Percentiles rank a stretch among this genome's conserved stretches.
Evolutionary conservation across 148 eudicot genomes (phyloP).

Genomic region (Diospyros kaki): DNA sequence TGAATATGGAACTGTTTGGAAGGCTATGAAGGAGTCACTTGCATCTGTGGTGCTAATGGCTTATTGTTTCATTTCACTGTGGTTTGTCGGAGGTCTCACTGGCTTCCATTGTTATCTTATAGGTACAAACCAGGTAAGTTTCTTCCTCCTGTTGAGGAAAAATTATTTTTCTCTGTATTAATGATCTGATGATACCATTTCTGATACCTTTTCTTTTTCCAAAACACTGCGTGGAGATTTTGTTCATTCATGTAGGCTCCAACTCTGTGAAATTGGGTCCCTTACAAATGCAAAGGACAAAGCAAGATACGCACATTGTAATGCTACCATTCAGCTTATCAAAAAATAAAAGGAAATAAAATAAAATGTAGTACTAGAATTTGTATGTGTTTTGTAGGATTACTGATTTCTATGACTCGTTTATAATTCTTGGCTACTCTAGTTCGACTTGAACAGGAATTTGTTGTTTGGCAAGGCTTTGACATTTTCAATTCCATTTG

Average conservation of each 20-base stretch:
- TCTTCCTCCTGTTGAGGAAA: conserved; percentile 5
- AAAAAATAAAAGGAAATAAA: too few species aligned
- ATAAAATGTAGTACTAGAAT: too few species aligned
- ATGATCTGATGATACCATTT: neutral
- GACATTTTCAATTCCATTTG: neutral
- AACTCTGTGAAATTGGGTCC: neutral
- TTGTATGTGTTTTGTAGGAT: too few species aligned
- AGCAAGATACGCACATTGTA: too few species aligned
- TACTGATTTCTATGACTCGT: too few species aligned
- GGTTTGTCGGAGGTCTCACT: conserved; percentile 80
- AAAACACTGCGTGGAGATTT: neutral
- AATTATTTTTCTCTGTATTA: neutral
- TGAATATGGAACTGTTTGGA: conserved; percentile 55
- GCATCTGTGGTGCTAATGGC: conserved; percentile 55
- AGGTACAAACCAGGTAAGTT: conserved; percentile 56
- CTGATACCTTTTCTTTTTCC: neutral
- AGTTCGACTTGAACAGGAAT: too few species aligned
- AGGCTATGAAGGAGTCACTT: conserved; percentile 58
- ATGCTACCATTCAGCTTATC: too few species aligned
- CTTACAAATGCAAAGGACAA: too few species aligned
- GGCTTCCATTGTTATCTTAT: conserved; percentile 68
- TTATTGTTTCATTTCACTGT: conserved; percentile 53
- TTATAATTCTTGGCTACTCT: too few species aligned
- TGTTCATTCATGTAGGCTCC: neutral
- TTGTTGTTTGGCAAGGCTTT: neutral